phyloP scores from a whole-genome alignment of 768 basidiomycete genomes.

The Fomitopsis pulvina region DNA sequence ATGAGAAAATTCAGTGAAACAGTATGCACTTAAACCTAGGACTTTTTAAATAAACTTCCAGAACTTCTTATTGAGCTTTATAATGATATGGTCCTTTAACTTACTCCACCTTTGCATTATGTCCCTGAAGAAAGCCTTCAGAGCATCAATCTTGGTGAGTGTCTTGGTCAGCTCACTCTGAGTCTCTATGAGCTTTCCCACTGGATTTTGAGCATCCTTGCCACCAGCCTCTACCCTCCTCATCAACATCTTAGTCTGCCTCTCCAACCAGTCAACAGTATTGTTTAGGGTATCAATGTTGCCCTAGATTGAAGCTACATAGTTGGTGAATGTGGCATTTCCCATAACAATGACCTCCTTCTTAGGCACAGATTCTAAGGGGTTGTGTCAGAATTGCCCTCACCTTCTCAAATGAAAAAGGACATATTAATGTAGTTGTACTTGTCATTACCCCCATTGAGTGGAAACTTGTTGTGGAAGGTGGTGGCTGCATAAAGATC shows the following conservation, averaged over 20 bases:
- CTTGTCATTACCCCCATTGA: conserved; percentile 16
- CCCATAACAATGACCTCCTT: conserved; percentile 24
- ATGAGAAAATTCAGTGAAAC: conserved; percentile 19
- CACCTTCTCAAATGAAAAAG: conserved; percentile 21
- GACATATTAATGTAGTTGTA: conserved; percentile 9
- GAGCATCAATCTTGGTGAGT: conserved; percentile 16
- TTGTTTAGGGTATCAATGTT: conserved; percentile 31
- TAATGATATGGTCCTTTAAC: conserved; percentile 32
- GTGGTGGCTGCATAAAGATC: conserved; percentile 28
- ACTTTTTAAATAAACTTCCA: conserved; percentile 28
- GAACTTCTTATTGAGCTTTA: conserved; percentile 34
- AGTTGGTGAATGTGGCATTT: conserved; percentile 16
- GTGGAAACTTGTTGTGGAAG: conserved; percentile 27
- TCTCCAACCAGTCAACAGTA: no score
- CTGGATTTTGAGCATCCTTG: no score
- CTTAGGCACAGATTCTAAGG: conserved; percentile 17
- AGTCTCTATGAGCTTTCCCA: no score
- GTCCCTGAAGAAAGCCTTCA: conserved; percentile 31
- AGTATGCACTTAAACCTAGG: conserved; percentile 30
- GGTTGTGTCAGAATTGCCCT: conserved; percentile 11
- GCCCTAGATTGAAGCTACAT: conserved; percentile 18
- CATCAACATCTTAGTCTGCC: no score
- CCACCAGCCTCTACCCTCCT: no score
- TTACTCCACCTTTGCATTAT: conserved; percentile 24
- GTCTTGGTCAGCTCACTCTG: no score